Base-by-base conservation (phyloP, 768 basidiomycete genomes). In the Pilatotrama ljubarskyi region DNA sequence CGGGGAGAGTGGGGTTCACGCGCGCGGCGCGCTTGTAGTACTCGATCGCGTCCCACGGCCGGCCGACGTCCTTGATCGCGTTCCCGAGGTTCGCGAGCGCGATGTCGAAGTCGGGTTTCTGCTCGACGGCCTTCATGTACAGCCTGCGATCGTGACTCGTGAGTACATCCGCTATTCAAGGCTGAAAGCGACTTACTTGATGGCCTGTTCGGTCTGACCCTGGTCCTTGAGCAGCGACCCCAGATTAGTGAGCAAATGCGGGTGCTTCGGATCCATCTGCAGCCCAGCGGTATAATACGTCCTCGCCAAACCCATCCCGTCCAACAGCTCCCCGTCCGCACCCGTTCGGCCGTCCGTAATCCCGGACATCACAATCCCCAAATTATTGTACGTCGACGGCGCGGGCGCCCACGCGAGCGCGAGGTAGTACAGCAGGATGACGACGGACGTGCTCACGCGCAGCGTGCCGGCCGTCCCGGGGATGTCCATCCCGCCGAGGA, bases 71-170 rank as follows among this genome's bases (percentile, higher is more conserved):
- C 64, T 81, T 82, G 64, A 82, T 66, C 0, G 79, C 79, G 66
- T 81, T 82, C 17, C 76, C 81, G 68, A 82, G 73, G 55, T 82
- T 82, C 15, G 80, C 80, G 10, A 82, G 70, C 3, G 81, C 81
- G 56, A 82, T 78, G 42, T 81, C 82, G 35, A 81, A 78, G 61
- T 78, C 76, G 5, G 80, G 80, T 51, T 81, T 78, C 40, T 63
- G 62, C 38, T 71, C 52, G 15, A 81, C 63, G 2, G 79, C 79
- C 47, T 74, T 71, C 42, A 69, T 70, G 65, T 80, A 81, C 14
- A 80, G 60, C 36, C 78, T 79, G 20, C 10, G 26, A 41, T n/a
- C 14, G 10, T 32, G 29, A 32, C 29, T 32, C 10, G 25, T 10
- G 20, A 36, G 35, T 22, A 13, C 29, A 36, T 17, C 29, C 49